Percentiles rank a stretch among this genome's conserved stretches.
Conservation (phyloP, 495 filamentous ascomycete genomes). For the Trichoderma virens region DNA sequence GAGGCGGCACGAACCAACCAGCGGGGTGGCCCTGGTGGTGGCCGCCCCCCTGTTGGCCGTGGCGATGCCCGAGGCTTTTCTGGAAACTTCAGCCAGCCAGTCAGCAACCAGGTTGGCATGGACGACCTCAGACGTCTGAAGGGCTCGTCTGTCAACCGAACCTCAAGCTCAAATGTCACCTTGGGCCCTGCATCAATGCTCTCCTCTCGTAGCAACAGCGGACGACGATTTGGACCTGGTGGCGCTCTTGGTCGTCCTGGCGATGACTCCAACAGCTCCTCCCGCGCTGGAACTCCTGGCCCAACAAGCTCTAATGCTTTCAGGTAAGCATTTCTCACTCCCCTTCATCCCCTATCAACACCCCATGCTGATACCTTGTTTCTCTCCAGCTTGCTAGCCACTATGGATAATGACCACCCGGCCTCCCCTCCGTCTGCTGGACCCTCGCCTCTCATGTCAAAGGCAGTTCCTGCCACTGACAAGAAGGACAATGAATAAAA, state of each 20-base stretch:
- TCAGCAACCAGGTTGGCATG: conserved; percentile 69
- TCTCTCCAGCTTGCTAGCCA: conserved; percentile 39
- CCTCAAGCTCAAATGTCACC: conserved; percentile 54
- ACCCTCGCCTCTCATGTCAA: conserved; percentile 51
- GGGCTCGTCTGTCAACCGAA: conserved; percentile 39
- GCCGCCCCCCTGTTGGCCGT: conserved; percentile 65
- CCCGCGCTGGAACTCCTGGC: conserved; percentile 81
- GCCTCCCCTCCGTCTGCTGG: conserved; percentile 58
- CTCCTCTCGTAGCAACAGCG: conserved; percentile 70
- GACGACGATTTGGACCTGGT: conserved; percentile 56
- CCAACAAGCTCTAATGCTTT: conserved; percentile 74
- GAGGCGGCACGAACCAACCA: conserved; percentile 53
- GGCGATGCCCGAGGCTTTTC: conserved; percentile 81
- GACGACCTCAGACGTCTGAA: conserved; percentile 82
- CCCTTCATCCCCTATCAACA: conserved; percentile 11
- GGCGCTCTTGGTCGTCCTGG: conserved; percentile 59
- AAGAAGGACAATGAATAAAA: conserved; percentile 39
- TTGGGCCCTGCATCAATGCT: conserved; percentile 79
- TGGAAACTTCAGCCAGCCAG: conserved; percentile 51
- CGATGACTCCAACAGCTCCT: conserved; percentile 68
- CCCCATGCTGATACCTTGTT: conserved; percentile 19
- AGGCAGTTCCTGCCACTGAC: conserved; percentile 50
- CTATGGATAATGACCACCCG: conserved; percentile 43
- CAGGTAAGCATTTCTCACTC: conserved; percentile 53
- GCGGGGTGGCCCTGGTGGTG: conserved; percentile 50